Evolutionary conservation across 1,284 basidiomycete species (phyloP).

Genomic region (Cryptococcus hybrid): DNA sequence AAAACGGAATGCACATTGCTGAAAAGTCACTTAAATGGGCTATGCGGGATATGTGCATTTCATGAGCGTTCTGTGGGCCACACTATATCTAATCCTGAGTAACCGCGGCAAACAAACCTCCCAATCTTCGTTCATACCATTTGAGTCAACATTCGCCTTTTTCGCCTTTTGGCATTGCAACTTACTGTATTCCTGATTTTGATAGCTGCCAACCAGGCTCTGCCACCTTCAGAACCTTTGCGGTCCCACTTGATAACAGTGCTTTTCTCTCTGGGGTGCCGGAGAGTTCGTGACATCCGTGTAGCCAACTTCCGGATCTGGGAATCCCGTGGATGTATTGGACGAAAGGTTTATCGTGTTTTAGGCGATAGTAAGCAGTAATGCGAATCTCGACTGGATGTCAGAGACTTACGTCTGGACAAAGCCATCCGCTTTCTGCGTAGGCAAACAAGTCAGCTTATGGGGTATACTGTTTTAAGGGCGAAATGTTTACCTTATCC

Average conservation of each 20-base stretch:
- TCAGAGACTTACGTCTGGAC: neutral
- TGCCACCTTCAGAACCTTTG: neutral
- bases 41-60: too few species aligned
- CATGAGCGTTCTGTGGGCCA: too few species aligned
- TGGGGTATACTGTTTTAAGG: too few species aligned
- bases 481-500: neutral
- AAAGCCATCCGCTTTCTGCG: constrained; percentile 16
- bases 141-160: too few species aligned
- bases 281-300: constrained; percentile 14
- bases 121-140: too few species aligned
- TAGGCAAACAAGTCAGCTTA: too few species aligned
- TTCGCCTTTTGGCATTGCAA: neutral
- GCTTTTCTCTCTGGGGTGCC: neutral
- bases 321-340: constrained; percentile 36
- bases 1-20: too few species aligned
- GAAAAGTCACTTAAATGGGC: too few species aligned
- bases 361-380: constrained; percentile 13
- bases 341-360: constrained; percentile 20
- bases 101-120: too few species aligned
- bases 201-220: constrained; percentile 1
- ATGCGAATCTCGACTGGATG: constrained; percentile 8
- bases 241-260: neutral
- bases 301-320: constrained; percentile 36
- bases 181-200: neutral
- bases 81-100: too few species aligned